Base-by-base conservation (phyloP, 768 basidiomycete species). In the Collybia nuda region DNA sequence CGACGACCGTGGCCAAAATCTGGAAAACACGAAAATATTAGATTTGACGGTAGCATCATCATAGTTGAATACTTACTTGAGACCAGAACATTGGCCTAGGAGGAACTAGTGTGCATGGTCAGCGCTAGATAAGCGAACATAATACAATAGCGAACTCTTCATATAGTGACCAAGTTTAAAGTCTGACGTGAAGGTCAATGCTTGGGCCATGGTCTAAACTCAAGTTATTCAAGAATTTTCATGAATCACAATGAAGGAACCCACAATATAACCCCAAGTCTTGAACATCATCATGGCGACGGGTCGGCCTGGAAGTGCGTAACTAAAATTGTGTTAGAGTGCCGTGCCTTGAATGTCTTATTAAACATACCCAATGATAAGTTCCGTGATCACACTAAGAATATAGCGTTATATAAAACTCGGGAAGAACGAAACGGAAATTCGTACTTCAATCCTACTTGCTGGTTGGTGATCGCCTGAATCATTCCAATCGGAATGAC, bases 241-340 rank as follows among this genome's bases (percentile, higher is more conserved):
- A 23, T 6, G 44, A 21, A 23, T 7, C n/a, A n/a, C n/a, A n/a
- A 26, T 32, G 62, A 62, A 46, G 49, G 45, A 35, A 21, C 39
- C 6, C 46, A 60, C 52, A 29, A 81, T 80, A 59, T 81, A 83
- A 2, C 78, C 79, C 76, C 74, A 80, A 15, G 72, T 87, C 78
- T 89, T 91, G 78, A 91, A 90, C 70, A 91, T 71, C 89, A 91
- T 90, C 76, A 83, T 88, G 0, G 90, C 89, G 48, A 90, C 63
- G 6, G 90, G 87, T 12, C 80, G 79, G 3, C 90, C 90, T 15
- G 90, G 90, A 40, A 89, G 75, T 21, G 78, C 81, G 56, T 90
- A 91, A 75, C 70, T 85, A 32, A 35, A 23, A 2, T 15, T 48
- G 26, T 3, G 35, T 44, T 8, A 48, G 28, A 17, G 17, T 29